phyloP scores from a whole-genome alignment of 1,139 yeast genomes.

The Debaryomyces coudertii region DNA sequence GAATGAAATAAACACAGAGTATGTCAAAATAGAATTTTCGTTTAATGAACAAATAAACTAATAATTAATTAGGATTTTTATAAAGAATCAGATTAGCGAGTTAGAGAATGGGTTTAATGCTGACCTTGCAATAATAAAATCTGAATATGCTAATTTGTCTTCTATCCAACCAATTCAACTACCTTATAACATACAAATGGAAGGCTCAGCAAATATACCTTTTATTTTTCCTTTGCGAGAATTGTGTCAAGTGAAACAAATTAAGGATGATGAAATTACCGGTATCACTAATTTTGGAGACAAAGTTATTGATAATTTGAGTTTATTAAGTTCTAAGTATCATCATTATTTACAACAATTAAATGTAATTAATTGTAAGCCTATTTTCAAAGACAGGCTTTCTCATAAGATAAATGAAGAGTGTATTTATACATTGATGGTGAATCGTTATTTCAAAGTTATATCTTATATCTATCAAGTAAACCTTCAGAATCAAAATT shows the following conservation, averaged over 20 bases:
- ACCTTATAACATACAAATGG: background rate
- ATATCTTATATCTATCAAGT: slow-evolving; percentile 16
- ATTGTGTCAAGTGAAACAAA: background rate
- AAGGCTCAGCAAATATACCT: background rate
- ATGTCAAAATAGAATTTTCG: slow-evolving; percentile 3
- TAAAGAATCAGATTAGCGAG: slow-evolving; percentile 8
- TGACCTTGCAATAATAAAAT: slow-evolving; percentile 5
- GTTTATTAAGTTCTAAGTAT: slow-evolving; percentile 9
- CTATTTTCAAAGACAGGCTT: slow-evolving; percentile 25
- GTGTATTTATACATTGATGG: slow-evolving; percentile 22
- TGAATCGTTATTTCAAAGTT: slow-evolving; percentile 24
- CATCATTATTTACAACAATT: slow-evolving; percentile 10
- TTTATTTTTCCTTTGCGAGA: background rate
- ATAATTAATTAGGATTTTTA: slow-evolving; percentile 7
- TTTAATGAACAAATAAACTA: slow-evolving; percentile 5
- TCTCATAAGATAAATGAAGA: slow-evolving; percentile 27
- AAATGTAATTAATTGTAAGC: slow-evolving; percentile 18
- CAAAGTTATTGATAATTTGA: slow-evolving; percentile 5
- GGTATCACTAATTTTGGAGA: background rate
- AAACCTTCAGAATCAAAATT: slow-evolving; percentile 6
- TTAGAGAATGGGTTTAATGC: slow-evolving; percentile 13
- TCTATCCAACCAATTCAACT: slow-evolving; percentile 6
- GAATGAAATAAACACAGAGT: slow-evolving; percentile 14
- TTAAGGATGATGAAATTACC: background rate
- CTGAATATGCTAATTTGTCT: slow-evolving; percentile 7